A percentile compares a stretch with the other conserved stretches of the same genome.
These are phyloP conservation scores for Skeletonema costatum DNA, from an alignment of 108 stramenopile species.

Conservation along the genomic window DNA sequence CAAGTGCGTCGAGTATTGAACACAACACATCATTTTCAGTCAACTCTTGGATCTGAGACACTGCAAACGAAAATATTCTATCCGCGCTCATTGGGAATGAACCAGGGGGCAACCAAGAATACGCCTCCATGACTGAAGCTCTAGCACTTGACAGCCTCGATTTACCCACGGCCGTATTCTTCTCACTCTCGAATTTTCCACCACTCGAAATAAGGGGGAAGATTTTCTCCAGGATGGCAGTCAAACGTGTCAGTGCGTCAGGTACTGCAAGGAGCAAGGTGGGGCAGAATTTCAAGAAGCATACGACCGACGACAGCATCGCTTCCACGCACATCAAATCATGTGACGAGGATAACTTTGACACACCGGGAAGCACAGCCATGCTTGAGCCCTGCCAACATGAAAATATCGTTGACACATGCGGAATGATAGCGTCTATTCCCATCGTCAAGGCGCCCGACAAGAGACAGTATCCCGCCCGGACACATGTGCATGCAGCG, in stretches of 20 bases:
- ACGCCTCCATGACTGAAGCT: constrained; percentile 85
- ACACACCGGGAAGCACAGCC: constrained; percentile 37
- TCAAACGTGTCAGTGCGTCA: constrained; percentile 75
- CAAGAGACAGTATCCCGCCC: constrained; percentile 77
- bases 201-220: constrained; percentile 62
- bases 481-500: constrained; percentile 73
- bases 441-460: constrained; percentile 75
- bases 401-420: constrained; percentile 59
- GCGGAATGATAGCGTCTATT: constrained; percentile 53
- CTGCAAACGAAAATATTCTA: constrained; percentile 78
- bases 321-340: constrained; percentile 80
- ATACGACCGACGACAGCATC: constrained; percentile 67
- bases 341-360: constrained; percentile 55
- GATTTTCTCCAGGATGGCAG: constrained; percentile 72
- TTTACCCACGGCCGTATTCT: constrained; percentile 46
- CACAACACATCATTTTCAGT: constrained; percentile 58
- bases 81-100: constrained; percentile 85
- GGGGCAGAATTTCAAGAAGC: constrained; percentile 78
- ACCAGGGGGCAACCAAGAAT: constrained; percentile 89
- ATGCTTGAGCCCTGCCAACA: constrained; percentile 68
- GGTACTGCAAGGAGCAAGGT: constrained; percentile 77
- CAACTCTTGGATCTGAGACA: constrained; percentile 67
- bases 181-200: constrained; percentile 63
- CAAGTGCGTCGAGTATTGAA: constrained; percentile 70
- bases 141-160: constrained; percentile 70